Evolutionary conservation across 352 stramenopile genomes (phyloP).

Genomic region (Phytophthora chlamydospora): DNA sequence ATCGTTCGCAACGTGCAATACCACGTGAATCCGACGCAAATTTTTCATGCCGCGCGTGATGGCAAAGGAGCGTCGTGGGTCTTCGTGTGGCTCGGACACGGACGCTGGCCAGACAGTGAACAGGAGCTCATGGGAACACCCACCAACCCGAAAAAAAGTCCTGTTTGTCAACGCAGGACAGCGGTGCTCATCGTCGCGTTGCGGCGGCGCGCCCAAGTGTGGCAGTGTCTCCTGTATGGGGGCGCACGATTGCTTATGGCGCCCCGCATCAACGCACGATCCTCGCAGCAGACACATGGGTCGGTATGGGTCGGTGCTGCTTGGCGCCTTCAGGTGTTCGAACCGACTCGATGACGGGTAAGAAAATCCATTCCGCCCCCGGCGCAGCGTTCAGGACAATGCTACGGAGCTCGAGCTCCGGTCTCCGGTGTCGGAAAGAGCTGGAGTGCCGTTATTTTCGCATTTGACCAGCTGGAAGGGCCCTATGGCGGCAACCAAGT

Average conservation of each 20-base stretch:
- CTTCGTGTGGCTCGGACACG: constrained; percentile 10
- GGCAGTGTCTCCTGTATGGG: constrained; percentile 14
- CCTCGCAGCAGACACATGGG: constrained; percentile 2
- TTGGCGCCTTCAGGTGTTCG: constrained; percentile 35
- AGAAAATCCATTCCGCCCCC: constrained; percentile 30
- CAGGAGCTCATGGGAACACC: constrained; percentile 15
- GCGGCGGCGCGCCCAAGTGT: constrained; percentile 22
- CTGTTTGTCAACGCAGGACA: constrained; percentile 9
- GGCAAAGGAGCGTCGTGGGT: constrained; percentile 24
- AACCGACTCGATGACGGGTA: constrained; percentile 34
- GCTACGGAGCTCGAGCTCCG: constrained; percentile 1
- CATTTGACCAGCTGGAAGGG: constrained; percentile 5
- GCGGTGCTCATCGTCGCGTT: constrained; percentile 16
- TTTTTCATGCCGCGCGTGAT: constrained; percentile 14
- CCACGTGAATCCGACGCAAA: constrained; percentile 15
- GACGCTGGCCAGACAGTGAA: constrained; percentile 33
- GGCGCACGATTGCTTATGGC: constrained; percentile 27
- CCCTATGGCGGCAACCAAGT: too few species aligned
- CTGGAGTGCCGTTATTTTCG: constrained; percentile 17
- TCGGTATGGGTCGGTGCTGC: not conserved
- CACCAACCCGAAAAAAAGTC: constrained; percentile 29
- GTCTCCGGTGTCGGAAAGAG: constrained; percentile 26
- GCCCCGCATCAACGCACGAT: constrained; percentile 25
- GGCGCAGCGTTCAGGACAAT: not conserved
- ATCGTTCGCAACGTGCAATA: not conserved